phyloP scores from a whole-genome alignment of 106 monocot genomes.

The Platanthera zijinensis region DNA sequence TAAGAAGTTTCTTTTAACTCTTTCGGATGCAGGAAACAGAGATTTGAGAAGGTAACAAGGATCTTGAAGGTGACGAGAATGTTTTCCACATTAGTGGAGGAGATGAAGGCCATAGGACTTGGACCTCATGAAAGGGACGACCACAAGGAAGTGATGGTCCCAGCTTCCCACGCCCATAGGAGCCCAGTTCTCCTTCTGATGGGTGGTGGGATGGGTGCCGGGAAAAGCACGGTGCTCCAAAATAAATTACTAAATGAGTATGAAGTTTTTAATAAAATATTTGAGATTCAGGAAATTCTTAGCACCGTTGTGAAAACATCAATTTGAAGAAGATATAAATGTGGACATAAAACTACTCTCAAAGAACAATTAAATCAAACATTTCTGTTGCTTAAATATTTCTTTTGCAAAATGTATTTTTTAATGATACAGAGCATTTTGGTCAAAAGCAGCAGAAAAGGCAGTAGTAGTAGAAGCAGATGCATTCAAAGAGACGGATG shows the following conservation, averaged over 20 bases:
- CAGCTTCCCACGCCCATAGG: slow-evolving; percentile 58
- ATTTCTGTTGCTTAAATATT: neutral
- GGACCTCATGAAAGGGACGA: neutral
- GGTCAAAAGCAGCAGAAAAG: slow-evolving; percentile 45
- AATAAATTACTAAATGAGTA: slow-evolving; percentile 68
- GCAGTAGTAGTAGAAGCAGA: slow-evolving; percentile 91
- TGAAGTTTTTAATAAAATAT: slow-evolving; percentile 5
- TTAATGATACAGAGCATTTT: slow-evolving; percentile 49
- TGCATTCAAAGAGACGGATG: slow-evolving; percentile 91
- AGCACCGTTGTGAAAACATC: too few species aligned
- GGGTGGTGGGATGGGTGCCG: slow-evolving; percentile 97
- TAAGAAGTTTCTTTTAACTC: too few species aligned
- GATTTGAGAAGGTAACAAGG: slow-evolving; percentile 81
- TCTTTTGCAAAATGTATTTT: neutral
- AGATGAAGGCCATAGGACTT: slow-evolving; percentile 81
- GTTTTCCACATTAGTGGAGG: slow-evolving; percentile 79
- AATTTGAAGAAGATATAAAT: too few species aligned
- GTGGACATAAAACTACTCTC: too few species aligned
- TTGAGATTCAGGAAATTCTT: too few species aligned
- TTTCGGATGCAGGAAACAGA: slow-evolving; percentile 34
- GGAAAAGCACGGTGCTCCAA: slow-evolving; percentile 90
- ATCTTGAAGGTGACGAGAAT: slow-evolving; percentile 66
- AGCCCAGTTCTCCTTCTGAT: slow-evolving; percentile 90
- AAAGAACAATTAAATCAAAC: neutral
- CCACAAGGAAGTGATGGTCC: slow-evolving; percentile 71